Evolutionary conservation across 768 basidiomycete species (phyloP).

Genomic region (Boletus pseudo-olivaceus): DNA sequence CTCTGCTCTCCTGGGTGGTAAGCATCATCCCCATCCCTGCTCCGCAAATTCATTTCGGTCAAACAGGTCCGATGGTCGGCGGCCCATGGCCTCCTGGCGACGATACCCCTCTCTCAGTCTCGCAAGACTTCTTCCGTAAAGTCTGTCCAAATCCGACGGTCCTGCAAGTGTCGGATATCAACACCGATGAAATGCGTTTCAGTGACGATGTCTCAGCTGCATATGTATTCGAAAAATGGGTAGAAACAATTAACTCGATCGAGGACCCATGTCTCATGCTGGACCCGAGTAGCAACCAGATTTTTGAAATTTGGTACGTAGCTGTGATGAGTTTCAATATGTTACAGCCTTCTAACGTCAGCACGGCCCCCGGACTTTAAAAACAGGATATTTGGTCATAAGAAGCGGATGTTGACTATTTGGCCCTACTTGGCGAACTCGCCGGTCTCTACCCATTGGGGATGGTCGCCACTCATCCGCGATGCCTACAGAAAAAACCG

Average conservation of each 20-base stretch:
- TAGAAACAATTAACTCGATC: conserved; percentile 31
- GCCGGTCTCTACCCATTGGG: conserved; percentile 34
- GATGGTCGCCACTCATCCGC: conserved; percentile 36
- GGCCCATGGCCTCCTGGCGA: conserved; percentile 34
- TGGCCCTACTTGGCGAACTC: conserved; percentile 34
- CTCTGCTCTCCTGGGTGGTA: conserved; percentile 39
- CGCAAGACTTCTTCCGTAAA: conserved; percentile 35
- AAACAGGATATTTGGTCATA: conserved; percentile 34
- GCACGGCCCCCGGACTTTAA: not conserved
- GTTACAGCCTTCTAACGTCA: not conserved
- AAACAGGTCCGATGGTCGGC: conserved; percentile 42
- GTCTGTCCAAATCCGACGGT: conserved; percentile 39
- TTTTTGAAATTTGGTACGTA: conserved; percentile 39
- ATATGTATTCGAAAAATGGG: conserved; percentile 37
- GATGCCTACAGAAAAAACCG: conserved; percentile 32
- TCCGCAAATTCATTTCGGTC: not conserved
- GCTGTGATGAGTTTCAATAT: not conserved
- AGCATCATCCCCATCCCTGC: not conserved
- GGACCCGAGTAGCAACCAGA: conserved; percentile 16
- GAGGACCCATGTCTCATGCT: conserved; percentile 42
- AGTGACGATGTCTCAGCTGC: conserved; percentile 23
- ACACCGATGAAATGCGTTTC: conserved; percentile 29
- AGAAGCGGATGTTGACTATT: conserved; percentile 31
- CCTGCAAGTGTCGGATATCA: conserved; percentile 29
- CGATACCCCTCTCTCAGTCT: conserved; percentile 34